phyloP scores from a whole-genome alignment of 768 basidiomycete species.

The Cyclocybe aegerita region DNA sequence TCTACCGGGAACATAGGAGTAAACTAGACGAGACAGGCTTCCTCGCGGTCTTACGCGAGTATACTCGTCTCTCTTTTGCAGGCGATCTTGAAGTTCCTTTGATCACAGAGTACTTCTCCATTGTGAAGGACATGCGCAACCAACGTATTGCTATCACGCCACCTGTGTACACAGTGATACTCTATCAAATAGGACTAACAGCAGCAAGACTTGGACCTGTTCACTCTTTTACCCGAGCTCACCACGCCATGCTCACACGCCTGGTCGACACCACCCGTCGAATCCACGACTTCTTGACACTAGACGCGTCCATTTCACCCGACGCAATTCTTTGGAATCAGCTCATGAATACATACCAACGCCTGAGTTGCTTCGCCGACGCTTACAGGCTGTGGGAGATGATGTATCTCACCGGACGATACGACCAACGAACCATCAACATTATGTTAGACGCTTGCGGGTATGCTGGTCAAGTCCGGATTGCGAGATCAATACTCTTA shows the following conservation, averaged over 20 bases:
- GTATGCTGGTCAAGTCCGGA: conserved; percentile 46
- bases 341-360: conserved; percentile 87
- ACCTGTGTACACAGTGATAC: conserved; percentile 66
- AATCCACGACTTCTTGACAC: conserved; percentile 73
- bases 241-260: conserved; percentile 18
- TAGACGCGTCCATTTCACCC: conserved; percentile 76
- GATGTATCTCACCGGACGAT: conserved; percentile 57
- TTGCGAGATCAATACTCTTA: conserved; percentile 54
- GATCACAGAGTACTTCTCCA: conserved; percentile 64
- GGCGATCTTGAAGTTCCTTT: conserved; percentile 39
- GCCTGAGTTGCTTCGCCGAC: conserved; percentile 67
- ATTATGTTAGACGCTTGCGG: conserved; percentile 88
- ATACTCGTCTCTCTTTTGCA: conserved; percentile 57
- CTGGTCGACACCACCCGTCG: conserved; percentile 55
- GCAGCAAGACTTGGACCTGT: conserved; percentile 32
- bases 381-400: conserved; percentile 81
- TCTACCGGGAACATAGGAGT: conserved; percentile 48
- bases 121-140: conserved; percentile 77
- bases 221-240: conserved; percentile 1
- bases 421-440: conserved; percentile 66
- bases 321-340: conserved; percentile 75
- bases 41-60: conserved; percentile 59
- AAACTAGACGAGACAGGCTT: conserved; percentile 61
- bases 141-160: conserved; percentile 57
- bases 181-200: conserved; percentile 51